These are phyloP conservation scores for Colletotrichum filicis DNA, from an alignment of 2,329 filamentous ascomycete genomes.

Conservation along the genomic window DNA sequence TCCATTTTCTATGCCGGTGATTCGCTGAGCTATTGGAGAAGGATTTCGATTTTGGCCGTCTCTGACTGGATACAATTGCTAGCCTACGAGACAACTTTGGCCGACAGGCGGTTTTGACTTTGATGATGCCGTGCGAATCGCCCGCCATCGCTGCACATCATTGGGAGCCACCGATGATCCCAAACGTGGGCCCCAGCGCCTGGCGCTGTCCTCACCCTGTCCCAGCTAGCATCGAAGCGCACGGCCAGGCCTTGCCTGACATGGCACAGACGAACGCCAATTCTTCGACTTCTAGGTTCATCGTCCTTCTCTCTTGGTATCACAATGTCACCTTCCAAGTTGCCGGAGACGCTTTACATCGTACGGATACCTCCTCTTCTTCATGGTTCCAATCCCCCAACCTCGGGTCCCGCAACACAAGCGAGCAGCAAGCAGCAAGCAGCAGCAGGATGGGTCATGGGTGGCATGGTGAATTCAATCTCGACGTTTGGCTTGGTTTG, in stretches of 20 bases:
- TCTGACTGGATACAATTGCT: slow-evolving; percentile 22
- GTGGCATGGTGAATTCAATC: not conserved
- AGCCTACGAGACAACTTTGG: slow-evolving; percentile 15
- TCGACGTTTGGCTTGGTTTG: not conserved
- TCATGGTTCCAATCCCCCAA: slow-evolving; percentile 24
- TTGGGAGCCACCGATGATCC: slow-evolving; percentile 30
- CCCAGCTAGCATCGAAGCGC: slow-evolving; percentile 27
- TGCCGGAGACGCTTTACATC: not conserved
- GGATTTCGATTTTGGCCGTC: slow-evolving; percentile 1
- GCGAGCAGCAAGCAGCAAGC: slow-evolving; percentile 46
- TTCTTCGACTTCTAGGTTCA: slow-evolving; percentile 6
- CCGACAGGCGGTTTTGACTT: slow-evolving; percentile 22
- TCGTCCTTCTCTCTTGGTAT: slow-evolving; percentile 14
- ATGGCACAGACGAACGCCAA: slow-evolving; percentile 22
- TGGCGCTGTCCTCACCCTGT: slow-evolving; percentile 11
- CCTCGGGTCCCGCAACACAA: slow-evolving; percentile 33
- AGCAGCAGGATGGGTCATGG: slow-evolving; percentile 35
- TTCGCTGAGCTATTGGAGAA: slow-evolving; percentile 6
- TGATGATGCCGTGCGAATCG: slow-evolving; percentile 35
- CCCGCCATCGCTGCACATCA: slow-evolving; percentile 34
- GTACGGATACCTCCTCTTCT: not conserved
- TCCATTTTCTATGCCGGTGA: slow-evolving; percentile 15
- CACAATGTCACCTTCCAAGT: slow-evolving; percentile 33
- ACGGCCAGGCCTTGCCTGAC: slow-evolving; percentile 23
- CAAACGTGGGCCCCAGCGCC: slow-evolving; percentile 30